Percentiles rank a stretch among this genome's conserved stretches.
Evolutionary conservation across 208 protist genomes (phyloP).

Genomic region (Endotrypanum monterogeii): DNA sequence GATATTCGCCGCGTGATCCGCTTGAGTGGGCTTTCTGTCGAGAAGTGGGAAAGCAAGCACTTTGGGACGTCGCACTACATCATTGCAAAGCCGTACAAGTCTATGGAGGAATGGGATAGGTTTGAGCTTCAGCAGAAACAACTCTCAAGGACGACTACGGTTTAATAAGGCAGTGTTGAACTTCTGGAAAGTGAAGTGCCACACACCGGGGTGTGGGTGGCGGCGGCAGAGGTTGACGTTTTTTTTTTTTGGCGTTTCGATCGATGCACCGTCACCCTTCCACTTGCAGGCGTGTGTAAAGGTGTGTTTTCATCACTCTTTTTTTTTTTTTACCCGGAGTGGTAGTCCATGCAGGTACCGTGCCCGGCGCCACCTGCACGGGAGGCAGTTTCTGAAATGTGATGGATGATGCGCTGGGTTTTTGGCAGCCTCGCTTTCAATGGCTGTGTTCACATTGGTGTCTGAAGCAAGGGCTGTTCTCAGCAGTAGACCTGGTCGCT

Average conservation of each 20-base stretch:
- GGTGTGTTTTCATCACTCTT: neutral
- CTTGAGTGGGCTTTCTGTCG: constrained; percentile 63
- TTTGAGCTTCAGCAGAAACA: constrained; percentile 26
- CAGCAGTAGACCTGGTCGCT: neutral
- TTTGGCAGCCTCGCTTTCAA: neutral
- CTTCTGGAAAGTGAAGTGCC: neutral
- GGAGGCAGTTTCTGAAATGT: neutral
- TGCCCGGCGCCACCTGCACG: neutral
- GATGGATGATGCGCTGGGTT: neutral
- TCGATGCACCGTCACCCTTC: too few species aligned
- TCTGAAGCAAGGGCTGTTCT: neutral
- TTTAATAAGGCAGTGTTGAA: neutral
- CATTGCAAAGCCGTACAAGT: constrained; percentile 80
- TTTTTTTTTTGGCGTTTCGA: neutral
- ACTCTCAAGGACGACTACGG: constrained; percentile 8
- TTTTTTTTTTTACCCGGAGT: constrained; percentile 1
- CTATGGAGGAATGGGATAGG: constrained; percentile 70
- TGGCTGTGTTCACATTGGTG: neutral
- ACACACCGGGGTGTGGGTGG: neutral
- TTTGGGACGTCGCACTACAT: constrained; percentile 91
- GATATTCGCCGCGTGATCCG: constrained; percentile 78
- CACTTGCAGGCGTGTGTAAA: neutral
- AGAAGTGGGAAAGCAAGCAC: constrained; percentile 74
- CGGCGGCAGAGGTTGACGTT: neutral
- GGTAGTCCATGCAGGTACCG: neutral